Conservation (phyloP, 257 asterid genomes). For the Echium plantagineum region DNA sequence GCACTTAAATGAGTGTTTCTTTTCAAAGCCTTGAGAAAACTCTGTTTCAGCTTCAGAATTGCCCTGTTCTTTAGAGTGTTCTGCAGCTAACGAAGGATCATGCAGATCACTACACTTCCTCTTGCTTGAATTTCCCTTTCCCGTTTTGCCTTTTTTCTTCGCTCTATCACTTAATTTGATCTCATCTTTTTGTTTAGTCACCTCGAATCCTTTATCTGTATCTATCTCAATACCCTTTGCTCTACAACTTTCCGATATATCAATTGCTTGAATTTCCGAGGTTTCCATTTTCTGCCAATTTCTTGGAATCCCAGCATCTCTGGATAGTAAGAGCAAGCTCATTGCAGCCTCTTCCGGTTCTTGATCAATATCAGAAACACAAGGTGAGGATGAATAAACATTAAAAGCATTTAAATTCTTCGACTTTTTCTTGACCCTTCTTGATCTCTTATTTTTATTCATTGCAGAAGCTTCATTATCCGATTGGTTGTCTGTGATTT, state of each 20-base stretch:
- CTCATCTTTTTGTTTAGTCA: constrained; percentile 20
- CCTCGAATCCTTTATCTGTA: constrained; percentile 8
- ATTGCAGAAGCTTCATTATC: constrained; percentile 34
- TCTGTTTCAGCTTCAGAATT: constrained; percentile 11
- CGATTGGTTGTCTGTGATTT: constrained; percentile 34
- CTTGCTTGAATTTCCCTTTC: constrained; percentile 28
- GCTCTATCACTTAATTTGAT: constrained; percentile 10
- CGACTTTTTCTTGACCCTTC: constrained; percentile 25
- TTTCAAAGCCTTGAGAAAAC: constrained; percentile 11
- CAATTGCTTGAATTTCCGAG: constrained; percentile 12
- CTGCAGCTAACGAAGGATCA: constrained; percentile 8
- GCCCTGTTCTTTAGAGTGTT: constrained; percentile 4
- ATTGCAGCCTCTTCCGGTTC: constrained; percentile 78
- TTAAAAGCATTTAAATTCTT: constrained; percentile 28
- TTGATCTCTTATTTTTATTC: constrained; percentile 46
- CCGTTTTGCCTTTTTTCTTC: constrained; percentile 14
- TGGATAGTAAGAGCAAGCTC: constrained; percentile 70
- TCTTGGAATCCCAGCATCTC: constrained; percentile 29
- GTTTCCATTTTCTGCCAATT: constrained; percentile 12
- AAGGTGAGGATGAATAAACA: constrained; percentile 12
- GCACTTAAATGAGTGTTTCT: constrained; percentile 45
- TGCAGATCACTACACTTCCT: constrained; percentile 18
- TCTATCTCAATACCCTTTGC: constrained; percentile 5
- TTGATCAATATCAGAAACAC: constrained; percentile 39
- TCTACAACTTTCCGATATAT: constrained; percentile 8